phyloP scores from a whole-genome alignment of 1,284 basidiomycete species.

The Marasmius fiardii region DNA sequence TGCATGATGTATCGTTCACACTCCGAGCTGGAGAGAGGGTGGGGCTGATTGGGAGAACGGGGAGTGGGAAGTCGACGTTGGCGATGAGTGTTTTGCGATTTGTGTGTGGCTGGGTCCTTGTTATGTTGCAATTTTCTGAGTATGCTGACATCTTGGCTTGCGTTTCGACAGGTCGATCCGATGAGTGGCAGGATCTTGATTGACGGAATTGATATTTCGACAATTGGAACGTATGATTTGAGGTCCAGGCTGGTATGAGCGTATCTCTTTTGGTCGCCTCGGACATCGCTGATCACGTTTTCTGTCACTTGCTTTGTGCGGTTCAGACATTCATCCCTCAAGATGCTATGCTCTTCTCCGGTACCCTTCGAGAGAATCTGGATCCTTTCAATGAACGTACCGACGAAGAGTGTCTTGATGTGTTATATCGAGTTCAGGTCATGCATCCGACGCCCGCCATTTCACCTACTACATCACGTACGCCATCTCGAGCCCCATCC shows the following conservation, averaged over 20 bases:
- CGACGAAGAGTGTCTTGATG: slow-evolving; percentile 75
- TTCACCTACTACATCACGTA: slow-evolving; percentile 35
- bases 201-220: slow-evolving; percentile 88
- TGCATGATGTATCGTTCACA: slow-evolving; percentile 72
- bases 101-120: slow-evolving; percentile 37
- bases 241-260: slow-evolving; percentile 64
- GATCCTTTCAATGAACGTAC: slow-evolving; percentile 56
- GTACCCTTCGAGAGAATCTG: slow-evolving; percentile 18
- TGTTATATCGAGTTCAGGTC: slow-evolving; percentile 63
- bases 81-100: slow-evolving; percentile 88
- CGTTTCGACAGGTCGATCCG: slow-evolving; percentile 69
- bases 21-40: slow-evolving; percentile 64
- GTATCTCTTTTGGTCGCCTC: not conserved
- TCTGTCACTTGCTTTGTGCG: too few species aligned
- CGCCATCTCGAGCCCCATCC: slow-evolving; percentile 43
- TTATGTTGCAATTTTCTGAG: too few species aligned
- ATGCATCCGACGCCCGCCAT: slow-evolving; percentile 42
- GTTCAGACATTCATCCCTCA: slow-evolving; percentile 78
- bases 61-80: slow-evolving; percentile 78
- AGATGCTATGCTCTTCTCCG: slow-evolving; percentile 20
- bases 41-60: slow-evolving; percentile 75
- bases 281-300: too few species aligned
- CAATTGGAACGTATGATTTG: slow-evolving; percentile 83
- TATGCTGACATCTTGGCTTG: too few species aligned
- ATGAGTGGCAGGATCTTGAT: slow-evolving; percentile 75